phyloP scores from a whole-genome alignment of 805 yeast species.

The Brettanomyces bruxellensis region DNA sequence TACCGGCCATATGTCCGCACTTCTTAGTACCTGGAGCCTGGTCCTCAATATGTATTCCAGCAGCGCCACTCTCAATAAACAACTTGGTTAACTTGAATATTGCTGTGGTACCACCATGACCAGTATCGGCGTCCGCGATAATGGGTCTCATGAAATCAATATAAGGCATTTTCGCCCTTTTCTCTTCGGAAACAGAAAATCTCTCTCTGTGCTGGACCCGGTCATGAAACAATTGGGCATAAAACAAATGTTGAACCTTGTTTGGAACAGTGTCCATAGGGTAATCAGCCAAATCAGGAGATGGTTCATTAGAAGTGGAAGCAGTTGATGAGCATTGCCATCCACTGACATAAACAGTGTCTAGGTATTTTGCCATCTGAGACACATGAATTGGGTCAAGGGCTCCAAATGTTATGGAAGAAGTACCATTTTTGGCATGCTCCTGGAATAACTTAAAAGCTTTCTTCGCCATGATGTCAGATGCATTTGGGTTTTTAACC shows the following conservation, averaged over 20 bases:
- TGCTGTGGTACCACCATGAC: conserved; percentile 98
- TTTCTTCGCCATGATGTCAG: conserved; percentile 74
- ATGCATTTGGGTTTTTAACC: conserved; percentile 64
- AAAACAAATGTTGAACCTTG: conserved; percentile 94
- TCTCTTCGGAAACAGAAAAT: conserved; percentile 45
- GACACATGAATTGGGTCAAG: conserved; percentile 92
- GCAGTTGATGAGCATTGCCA: conserved; percentile 99
- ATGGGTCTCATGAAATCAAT: conserved; percentile 90
- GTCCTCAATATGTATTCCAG: conserved; percentile 97
- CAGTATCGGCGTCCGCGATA: conserved; percentile 97
- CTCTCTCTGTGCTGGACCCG: conserved; percentile 90
- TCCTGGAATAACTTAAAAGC: conserved; percentile 59
- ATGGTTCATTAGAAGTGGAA: conserved; percentile 94
- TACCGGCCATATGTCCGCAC: conserved; percentile 99
- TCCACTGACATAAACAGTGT: conserved; percentile 88
- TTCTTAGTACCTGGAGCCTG: conserved; percentile 98
- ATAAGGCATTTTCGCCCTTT: conserved; percentile 63
- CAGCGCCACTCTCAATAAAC: conserved; percentile 97
- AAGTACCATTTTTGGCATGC: conserved; percentile 66
- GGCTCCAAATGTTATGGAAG: conserved; percentile 90
- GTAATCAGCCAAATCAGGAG: conserved; percentile 97
- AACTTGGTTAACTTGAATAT: conserved; percentile 90
- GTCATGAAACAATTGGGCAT: conserved; percentile 95
- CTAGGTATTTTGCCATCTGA: conserved; percentile 94
- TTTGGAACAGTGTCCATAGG: conserved; percentile 99